A percentile compares a stretch with the other conserved stretches of the same genome.
phyloP scores from a whole-genome alignment of 176 grass and related monocot species.

The Bromus sterilis region DNA sequence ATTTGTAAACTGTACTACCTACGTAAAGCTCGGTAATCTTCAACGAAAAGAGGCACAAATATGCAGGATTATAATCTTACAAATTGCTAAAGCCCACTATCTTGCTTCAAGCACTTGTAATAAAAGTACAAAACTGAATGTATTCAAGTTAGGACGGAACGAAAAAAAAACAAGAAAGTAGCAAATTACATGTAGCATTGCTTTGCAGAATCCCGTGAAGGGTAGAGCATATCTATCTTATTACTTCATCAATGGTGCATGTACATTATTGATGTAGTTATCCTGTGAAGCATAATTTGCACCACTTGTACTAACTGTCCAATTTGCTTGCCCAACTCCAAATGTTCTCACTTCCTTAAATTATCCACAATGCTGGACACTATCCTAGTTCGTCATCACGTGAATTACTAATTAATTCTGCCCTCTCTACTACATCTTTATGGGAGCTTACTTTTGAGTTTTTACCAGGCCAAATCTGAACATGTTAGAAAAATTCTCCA shows the following conservation, averaged over 20 bases:
- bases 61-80: not conserved
- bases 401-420: not conserved
- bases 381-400: not conserved
- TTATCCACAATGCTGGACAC: not conserved
- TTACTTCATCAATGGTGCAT: not conserved
- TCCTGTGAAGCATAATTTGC: not conserved
- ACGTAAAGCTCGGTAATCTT: not conserved
- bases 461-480: not conserved
- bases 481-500: not conserved
- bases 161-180: not conserved
- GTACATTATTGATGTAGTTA: not conserved
- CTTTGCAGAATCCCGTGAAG: not conserved
- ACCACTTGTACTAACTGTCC: not conserved
- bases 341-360: not conserved
- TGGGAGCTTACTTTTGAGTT: not conserved
- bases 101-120: not conserved
- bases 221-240: not conserved
- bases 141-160: not conserved
- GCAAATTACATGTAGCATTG: not conserved
- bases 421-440: not conserved
- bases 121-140: not conserved
- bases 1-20: not conserved
- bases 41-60: not conserved
- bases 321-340: not conserved
- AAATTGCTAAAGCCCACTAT: not conserved